phyloP scores from a whole-genome alignment of 2,329 filamentous ascomycete genomes.

The Neofusicoccum cordaticola region DNA sequence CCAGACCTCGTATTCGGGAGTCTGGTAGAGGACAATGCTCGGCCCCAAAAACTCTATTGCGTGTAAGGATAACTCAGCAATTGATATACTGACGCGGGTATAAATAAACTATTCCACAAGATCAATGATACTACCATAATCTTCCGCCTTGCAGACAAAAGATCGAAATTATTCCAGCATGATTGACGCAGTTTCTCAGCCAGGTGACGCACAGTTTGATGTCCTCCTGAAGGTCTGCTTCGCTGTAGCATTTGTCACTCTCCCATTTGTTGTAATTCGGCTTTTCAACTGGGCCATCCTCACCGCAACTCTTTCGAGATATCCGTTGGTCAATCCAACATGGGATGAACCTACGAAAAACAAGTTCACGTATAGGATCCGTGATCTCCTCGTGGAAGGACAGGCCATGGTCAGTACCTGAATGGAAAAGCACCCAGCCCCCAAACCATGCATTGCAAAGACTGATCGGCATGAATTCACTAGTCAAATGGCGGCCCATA shows the following conservation, averaged over 20 bases:
- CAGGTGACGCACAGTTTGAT: background rate
- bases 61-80: too few species aligned
- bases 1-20: too few species aligned
- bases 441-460: background rate
- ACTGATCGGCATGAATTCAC: background rate
- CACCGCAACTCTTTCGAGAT: background rate
- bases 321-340: background rate
- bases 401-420: background rate
- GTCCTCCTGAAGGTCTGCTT: background rate
- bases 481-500: background rate
- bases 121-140: too few species aligned
- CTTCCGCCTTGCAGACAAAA: too few species aligned
- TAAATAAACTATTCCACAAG: too few species aligned
- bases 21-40: too few species aligned
- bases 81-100: too few species aligned
- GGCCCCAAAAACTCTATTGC: too few species aligned
- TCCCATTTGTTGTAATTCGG: background rate
- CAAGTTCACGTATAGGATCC: background rate
- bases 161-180: background rate
- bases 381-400: background rate
- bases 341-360: background rate
- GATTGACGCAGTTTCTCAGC: background rate
- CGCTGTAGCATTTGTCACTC: background rate
- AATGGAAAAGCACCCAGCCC: too few species aligned
- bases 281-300: background rate